Percentiles rank a stretch among this genome's conserved stretches.
These are phyloP conservation scores for Delphinella strobiligena DNA, from an alignment of 2,329 filamentous ascomycete species.

Conservation along the genomic window DNA sequence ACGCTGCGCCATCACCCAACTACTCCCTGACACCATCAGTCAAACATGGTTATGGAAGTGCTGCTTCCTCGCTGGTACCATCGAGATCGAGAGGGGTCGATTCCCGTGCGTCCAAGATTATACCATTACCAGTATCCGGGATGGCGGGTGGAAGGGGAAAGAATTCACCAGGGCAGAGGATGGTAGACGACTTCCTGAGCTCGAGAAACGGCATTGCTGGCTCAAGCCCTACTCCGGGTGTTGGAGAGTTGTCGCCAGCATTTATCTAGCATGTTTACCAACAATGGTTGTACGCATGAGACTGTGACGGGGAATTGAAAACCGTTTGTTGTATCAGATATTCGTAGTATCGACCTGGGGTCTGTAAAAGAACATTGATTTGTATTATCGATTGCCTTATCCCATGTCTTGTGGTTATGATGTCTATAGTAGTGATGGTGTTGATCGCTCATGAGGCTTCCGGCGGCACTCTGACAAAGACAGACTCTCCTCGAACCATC, in stretches of 20 bases:
- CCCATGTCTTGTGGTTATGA: too few relatives aligned
- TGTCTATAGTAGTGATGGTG: too few relatives aligned
- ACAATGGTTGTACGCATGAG: not conserved
- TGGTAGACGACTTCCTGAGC: constrained; percentile 10
- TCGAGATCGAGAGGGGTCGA: constrained; percentile 8
- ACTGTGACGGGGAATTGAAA: not conserved
- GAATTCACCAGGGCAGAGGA: constrained; percentile 10
- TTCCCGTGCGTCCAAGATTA: constrained; percentile 1
- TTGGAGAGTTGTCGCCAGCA: constrained; percentile 2
- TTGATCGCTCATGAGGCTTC: too few relatives aligned
- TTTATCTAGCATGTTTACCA: constrained; percentile 3
- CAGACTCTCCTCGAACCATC: too few relatives aligned
- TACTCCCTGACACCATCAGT: constrained; percentile 2
- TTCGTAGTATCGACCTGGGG: not conserved
- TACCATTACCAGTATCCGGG: not conserved
- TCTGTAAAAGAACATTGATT: not conserved
- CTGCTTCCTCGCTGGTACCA: constrained; percentile 8
- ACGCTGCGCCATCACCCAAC: constrained; percentile 8
- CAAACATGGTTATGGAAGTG: constrained; percentile 3
- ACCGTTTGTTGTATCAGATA: not conserved
- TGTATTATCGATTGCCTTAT: too few relatives aligned
- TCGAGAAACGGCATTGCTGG: constrained; percentile 2
- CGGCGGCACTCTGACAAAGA: too few relatives aligned
- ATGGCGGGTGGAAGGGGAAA: too few relatives aligned
- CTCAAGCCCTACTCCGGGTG: not conserved